Percentiles rank a stretch among this genome's conserved stretches.
phyloP scores from a whole-genome alignment of 345 rosid genomes.

The Lepidium aucheri region DNA sequence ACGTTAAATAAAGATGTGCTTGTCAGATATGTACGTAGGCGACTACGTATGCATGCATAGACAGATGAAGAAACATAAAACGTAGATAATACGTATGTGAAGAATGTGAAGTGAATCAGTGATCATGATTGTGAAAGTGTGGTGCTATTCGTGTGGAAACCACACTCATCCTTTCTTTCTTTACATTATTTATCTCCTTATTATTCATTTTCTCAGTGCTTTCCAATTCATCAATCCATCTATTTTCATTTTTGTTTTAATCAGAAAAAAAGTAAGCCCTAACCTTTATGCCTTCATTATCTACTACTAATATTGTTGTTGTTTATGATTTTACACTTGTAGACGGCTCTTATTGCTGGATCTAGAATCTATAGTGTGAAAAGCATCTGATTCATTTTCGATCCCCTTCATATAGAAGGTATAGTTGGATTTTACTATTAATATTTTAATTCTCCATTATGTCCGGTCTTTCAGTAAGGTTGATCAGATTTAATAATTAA shows the following conservation, averaged over 20 bases:
- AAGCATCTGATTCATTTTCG: constrained; percentile 24
- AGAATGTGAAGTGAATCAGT: background rate
- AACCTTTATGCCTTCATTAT: constrained; percentile 10
- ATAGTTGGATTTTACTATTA: constrained; percentile 19
- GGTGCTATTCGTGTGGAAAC: constrained; percentile 32
- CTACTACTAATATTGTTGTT: background rate
- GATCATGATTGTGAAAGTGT: constrained; percentile 15
- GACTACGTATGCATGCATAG: constrained; percentile 26
- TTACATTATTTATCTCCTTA: background rate
- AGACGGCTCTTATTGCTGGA: constrained; percentile 14
- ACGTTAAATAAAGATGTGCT: background rate
- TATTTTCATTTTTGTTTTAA: background rate
- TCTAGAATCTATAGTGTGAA: constrained; percentile 21
- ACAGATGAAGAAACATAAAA: constrained; percentile 6
- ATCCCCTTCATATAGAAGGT: constrained; percentile 11
- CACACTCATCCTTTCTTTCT: constrained; percentile 25
- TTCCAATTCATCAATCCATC: constrained; percentile 27
- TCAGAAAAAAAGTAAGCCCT: background rate
- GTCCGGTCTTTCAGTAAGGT: background rate
- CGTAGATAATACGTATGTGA: background rate
- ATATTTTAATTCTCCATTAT: constrained; percentile 14
- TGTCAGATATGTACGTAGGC: constrained; percentile 22
- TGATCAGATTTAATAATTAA: constrained; percentile 1
- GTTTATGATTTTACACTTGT: constrained; percentile 15
- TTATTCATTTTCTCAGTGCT: constrained; percentile 1